phyloP scores from a whole-genome alignment of 352 stramenopile genomes.

The Pythium chondricola region DNA sequence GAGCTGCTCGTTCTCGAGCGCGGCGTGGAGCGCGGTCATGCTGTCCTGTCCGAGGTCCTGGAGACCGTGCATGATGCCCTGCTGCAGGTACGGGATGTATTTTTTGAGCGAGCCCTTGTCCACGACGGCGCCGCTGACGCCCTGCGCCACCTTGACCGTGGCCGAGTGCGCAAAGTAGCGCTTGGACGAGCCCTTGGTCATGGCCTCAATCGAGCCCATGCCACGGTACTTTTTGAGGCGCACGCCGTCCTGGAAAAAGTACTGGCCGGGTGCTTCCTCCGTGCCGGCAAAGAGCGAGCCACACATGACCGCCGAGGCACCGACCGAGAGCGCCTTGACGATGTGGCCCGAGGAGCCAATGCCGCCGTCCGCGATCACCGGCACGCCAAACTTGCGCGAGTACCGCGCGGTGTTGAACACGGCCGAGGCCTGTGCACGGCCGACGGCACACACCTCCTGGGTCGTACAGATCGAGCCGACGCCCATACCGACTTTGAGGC shows the following conservation, averaged over 20 bases:
- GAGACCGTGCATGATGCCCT: constrained; percentile 97
- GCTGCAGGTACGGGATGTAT: constrained; percentile 99
- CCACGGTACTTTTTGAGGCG: constrained; percentile 99
- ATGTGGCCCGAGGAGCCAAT: constrained; percentile 99
- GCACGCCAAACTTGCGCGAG: constrained; percentile 94
- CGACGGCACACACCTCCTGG: constrained; percentile 98
- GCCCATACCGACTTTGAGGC: constrained; percentile 99
- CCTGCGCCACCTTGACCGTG: constrained; percentile 98
- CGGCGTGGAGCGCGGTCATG: constrained; percentile 83
- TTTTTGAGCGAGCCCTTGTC: constrained; percentile 98
- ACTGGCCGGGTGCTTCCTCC: constrained; percentile 98
- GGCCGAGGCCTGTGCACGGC: constrained; percentile 96
- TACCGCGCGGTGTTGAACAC: constrained; percentile 98
- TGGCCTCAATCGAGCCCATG: constrained; percentile 99
- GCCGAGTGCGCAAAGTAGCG: constrained; percentile 88
- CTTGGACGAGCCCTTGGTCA: constrained; percentile 95
- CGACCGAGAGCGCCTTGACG: constrained; percentile 96
- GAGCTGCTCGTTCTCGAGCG: constrained; percentile 77
- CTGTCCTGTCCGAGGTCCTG: constrained; percentile 96
- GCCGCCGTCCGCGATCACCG: constrained; percentile 98
- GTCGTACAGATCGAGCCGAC: constrained; percentile 99
- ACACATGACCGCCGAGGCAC: constrained; percentile 99
- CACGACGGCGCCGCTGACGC: constrained; percentile 97
- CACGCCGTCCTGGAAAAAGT: constrained; percentile 99
- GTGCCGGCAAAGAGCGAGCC: constrained; percentile 99